These are phyloP conservation scores for Recurvomyces mirabilis DNA, from an alignment of 495 filamentous ascomycete species.

Conservation along the genomic window DNA sequence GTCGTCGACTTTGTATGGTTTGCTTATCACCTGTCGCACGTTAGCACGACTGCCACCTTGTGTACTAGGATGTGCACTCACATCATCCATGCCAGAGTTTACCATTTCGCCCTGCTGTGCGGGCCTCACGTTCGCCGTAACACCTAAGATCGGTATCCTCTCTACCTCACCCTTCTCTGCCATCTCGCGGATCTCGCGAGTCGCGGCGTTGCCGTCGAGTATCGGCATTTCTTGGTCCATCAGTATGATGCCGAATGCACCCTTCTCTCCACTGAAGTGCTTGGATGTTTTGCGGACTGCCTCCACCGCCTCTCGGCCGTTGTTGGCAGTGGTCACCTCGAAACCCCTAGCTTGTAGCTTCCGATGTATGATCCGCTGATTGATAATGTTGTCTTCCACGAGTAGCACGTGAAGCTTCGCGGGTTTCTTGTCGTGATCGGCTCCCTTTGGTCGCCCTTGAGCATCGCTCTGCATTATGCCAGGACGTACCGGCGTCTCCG, in stretches of 20 bases:
- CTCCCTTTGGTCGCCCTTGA: slow-evolving; percentile 1
- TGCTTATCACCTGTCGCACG: slow-evolving; percentile 10
- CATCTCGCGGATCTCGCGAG: slow-evolving; percentile 21
- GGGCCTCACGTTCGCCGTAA: slow-evolving; percentile 27
- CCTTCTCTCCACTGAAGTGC: background rate
- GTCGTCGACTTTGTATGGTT: slow-evolving; percentile 21
- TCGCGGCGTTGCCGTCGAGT: slow-evolving; percentile 26
- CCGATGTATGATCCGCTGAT: slow-evolving; percentile 26
- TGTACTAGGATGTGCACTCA: slow-evolving; percentile 3
- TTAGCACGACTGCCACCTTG: slow-evolving; percentile 1
- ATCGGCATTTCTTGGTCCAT: slow-evolving; percentile 33
- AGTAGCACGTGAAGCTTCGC: slow-evolving; percentile 6
- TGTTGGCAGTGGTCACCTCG: slow-evolving; percentile 26
- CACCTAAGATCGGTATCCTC: slow-evolving; percentile 20
- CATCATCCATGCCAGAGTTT: slow-evolving; percentile 27
- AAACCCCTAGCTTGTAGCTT: slow-evolving; percentile 23
- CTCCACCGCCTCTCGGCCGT: slow-evolving; percentile 28
- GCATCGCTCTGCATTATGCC: background rate
- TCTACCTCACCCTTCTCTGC: slow-evolving; percentile 16
- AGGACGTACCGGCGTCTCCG: background rate
- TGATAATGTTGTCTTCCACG: slow-evolving; percentile 28
- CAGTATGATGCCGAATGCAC: slow-evolving; percentile 21
- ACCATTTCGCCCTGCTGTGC: slow-evolving; percentile 24
- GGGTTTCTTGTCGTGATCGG: slow-evolving; percentile 1
- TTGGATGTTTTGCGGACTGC: slow-evolving; percentile 8